These are phyloP conservation scores for Lasiodiplodia gonubiensis DNA, from an alignment of 2,329 filamentous ascomycete species.

Conservation along the genomic window DNA sequence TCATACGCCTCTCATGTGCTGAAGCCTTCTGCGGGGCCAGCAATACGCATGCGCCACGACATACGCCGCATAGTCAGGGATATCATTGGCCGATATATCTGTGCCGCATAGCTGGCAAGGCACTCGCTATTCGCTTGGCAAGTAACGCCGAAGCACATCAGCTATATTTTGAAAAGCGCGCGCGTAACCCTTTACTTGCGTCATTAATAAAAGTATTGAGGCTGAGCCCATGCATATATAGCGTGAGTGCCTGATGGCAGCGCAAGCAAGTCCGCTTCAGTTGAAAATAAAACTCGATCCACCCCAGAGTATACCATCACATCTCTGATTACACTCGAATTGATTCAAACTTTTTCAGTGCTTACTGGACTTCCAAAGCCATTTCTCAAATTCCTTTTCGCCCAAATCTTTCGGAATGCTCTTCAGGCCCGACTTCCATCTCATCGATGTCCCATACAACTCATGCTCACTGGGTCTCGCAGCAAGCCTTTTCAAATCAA, in stretches of 20 bases:
- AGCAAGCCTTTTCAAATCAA: slow-evolving; percentile 30
- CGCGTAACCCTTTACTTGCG: neutral
- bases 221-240: neutral
- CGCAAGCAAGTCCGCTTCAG: too few relatives aligned
- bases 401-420: slow-evolving; percentile 35
- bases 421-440: slow-evolving; percentile 35
- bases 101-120: neutral
- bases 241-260: neutral
- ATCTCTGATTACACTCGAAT: neutral
- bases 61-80: neutral
- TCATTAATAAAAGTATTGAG: neutral
- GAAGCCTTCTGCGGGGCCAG: slow-evolving; percentile 1
- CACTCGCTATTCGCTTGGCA: neutral
- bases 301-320: too few relatives aligned
- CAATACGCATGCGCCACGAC: slow-evolving; percentile 1
- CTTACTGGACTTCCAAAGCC: neutral
- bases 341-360: neutral
- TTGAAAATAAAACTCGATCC: too few relatives aligned
- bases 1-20: neutral
- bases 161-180: neutral
- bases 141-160: neutral
- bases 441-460: slow-evolving; percentile 34
- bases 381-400: neutral
- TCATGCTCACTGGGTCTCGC: slow-evolving; percentile 30
- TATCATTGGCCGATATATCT: neutral